Evolutionary conservation across 2,329 filamentous ascomycete species (phyloP).

Genomic region (Exophiala viscosa): DNA sequence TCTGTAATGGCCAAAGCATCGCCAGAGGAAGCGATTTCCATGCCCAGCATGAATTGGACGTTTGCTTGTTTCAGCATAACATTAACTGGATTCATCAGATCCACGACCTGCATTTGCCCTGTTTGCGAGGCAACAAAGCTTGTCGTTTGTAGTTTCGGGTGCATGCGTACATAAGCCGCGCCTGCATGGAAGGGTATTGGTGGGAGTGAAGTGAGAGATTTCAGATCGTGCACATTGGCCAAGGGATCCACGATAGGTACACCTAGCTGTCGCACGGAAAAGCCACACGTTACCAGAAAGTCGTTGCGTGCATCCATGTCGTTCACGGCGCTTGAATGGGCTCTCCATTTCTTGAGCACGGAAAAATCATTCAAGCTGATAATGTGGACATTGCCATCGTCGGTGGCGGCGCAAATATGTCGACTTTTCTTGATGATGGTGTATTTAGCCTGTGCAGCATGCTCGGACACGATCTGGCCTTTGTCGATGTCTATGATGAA

Average conservation of each 20-base stretch:
- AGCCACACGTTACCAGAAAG: constrained; percentile 92
- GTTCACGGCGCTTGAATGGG: constrained; percentile 82
- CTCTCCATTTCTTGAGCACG: constrained; percentile 82
- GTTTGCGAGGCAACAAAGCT: constrained; percentile 89
- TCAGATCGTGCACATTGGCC: constrained; percentile 92
- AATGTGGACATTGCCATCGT: constrained; percentile 76
- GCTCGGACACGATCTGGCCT: constrained; percentile 67
- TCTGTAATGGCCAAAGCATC: constrained; percentile 81
- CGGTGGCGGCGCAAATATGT: constrained; percentile 88
- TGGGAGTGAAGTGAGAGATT: constrained; percentile 79
- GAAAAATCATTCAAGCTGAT: constrained; percentile 75
- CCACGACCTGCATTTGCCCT: constrained; percentile 92
- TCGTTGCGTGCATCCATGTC: constrained; percentile 98
- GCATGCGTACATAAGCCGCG: constrained; percentile 92
- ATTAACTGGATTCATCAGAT: constrained; percentile 88
- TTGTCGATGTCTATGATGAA: constrained; percentile 70
- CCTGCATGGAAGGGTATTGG: constrained; percentile 90
- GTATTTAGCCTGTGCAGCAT: constrained; percentile 72
- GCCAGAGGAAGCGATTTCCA: constrained; percentile 84
- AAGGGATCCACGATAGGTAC: constrained; percentile 84
- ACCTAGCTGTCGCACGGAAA: constrained; percentile 75
- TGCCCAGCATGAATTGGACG: constrained; percentile 69
- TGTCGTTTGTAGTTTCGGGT: constrained; percentile 91
- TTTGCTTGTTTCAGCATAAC: constrained; percentile 82
- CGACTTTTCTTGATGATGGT: constrained; percentile 85